phyloP scores from a whole-genome alignment of 202 grass and related monocot genomes.

The Digitaria exilis region DNA sequence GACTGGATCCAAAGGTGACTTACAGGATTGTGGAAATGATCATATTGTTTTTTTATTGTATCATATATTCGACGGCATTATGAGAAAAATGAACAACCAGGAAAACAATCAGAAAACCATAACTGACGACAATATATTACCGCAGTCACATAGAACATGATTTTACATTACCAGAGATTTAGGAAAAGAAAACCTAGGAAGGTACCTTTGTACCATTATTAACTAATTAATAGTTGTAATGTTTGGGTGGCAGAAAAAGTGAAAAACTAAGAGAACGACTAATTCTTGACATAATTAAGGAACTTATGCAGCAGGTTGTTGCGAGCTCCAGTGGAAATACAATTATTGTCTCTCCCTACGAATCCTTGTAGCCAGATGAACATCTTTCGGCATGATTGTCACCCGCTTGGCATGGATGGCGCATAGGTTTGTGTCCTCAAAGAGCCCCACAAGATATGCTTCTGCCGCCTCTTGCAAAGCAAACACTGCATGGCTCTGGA shows the following conservation, averaged over 20 bases:
- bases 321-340: neutral
- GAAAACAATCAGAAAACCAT: too few species aligned
- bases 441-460: conserved; percentile 14
- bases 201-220: neutral
- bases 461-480: conserved; percentile 31
- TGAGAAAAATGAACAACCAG: neutral
- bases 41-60: too few species aligned
- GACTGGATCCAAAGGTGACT: too few species aligned
- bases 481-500: conserved; percentile 31
- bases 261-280: neutral
- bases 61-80: too few species aligned
- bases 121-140: neutral
- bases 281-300: neutral
- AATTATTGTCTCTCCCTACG: neutral
- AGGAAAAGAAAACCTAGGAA: neutral
- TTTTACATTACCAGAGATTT: neutral
- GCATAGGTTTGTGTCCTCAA: conserved; percentile 24
- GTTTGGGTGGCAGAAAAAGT: neutral
- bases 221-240: neutral
- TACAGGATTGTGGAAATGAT: too few species aligned
- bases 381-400: conserved; percentile 17
- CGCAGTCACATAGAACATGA: neutral
- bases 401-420: conserved; percentile 28
- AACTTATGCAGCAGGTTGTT: neutral
- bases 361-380: conserved; percentile 18